phyloP scores from a whole-genome alignment of 352 stramenopile genomes.

The Phytopythium cucurbitacearum region DNA sequence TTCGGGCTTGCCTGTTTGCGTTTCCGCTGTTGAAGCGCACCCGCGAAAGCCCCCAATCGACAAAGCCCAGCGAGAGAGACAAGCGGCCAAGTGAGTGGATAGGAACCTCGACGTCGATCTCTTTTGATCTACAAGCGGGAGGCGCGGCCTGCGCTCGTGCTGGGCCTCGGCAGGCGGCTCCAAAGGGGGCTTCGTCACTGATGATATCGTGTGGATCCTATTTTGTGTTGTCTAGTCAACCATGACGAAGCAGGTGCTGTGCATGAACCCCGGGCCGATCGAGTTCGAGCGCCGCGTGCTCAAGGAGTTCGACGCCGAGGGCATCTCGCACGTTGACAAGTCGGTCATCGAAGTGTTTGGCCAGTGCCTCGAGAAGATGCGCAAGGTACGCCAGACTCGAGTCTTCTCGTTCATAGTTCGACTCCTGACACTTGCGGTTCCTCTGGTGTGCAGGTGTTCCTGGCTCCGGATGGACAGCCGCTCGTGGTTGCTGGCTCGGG shows the following conservation, averaged over 20 bases:
- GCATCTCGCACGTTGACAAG: slow-evolving; percentile 81
- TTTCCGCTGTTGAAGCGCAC: slow-evolving; percentile 2
- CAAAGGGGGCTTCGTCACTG: no score
- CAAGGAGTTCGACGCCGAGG: slow-evolving; percentile 59
- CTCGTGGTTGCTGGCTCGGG: slow-evolving; percentile 63
- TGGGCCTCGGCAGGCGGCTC: no score
- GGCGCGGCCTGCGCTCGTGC: no score
- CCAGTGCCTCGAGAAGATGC: slow-evolving; percentile 77
- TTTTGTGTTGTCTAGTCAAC: neutral
- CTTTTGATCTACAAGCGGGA: no score
- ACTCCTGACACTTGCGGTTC: no score
- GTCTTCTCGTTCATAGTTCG: neutral
- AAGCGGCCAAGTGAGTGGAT: neutral
- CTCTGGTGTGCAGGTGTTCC: slow-evolving; percentile 28
- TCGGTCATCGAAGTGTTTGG: slow-evolving; percentile 72
- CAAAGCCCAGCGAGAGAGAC: neutral
- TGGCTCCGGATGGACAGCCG: slow-evolving; percentile 65
- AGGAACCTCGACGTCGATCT: no score
- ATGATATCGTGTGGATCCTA: no score
- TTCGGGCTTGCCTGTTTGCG: neutral
- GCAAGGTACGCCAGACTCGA: slow-evolving; percentile 23
- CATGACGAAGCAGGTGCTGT: slow-evolving; percentile 75
- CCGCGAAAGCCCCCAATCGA: slow-evolving; percentile 1
- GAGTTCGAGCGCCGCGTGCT: slow-evolving; percentile 78
- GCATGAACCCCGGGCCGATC: slow-evolving; percentile 82